phyloP scores from a whole-genome alignment of 805 yeast genomes.

The Candida krabiensis region DNA sequence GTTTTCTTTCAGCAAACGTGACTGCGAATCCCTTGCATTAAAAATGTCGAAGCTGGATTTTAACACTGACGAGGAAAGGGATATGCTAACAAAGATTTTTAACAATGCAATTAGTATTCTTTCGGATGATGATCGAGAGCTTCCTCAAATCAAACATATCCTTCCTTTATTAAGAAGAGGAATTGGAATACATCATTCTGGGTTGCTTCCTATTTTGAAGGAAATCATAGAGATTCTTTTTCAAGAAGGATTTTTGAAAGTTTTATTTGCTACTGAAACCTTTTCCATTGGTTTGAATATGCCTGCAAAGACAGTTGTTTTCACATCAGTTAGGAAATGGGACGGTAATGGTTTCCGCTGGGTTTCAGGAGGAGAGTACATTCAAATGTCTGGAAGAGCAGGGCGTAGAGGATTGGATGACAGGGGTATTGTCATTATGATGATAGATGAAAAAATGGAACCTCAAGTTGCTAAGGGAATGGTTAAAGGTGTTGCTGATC shows the following conservation, averaged over 20 bases:
- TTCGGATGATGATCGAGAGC: slow-evolving; percentile 86
- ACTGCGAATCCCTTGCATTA: slow-evolving; percentile 91
- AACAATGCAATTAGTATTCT: slow-evolving; percentile 84
- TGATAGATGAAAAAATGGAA: slow-evolving; percentile 99
- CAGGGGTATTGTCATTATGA: slow-evolving; percentile 98
- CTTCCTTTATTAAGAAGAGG: slow-evolving; percentile 90
- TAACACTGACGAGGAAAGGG: slow-evolving; percentile 91
- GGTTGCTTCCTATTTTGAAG: slow-evolving; percentile 82
- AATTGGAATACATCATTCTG: slow-evolving; percentile 98
- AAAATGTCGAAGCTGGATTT: slow-evolving; percentile 96
- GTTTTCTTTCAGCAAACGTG: slow-evolving; percentile 95
- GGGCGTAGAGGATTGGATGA: slow-evolving; percentile 99
- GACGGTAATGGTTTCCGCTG: slow-evolving; percentile 97
- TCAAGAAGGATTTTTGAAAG: slow-evolving; percentile 95
- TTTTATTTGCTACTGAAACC: slow-evolving; percentile 95
- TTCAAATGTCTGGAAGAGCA: slow-evolving; percentile 99
- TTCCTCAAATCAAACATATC: slow-evolving; percentile 93
- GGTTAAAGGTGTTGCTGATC: slow-evolving; percentile 99
- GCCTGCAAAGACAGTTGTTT: slow-evolving; percentile 99
- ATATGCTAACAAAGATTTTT: slow-evolving; percentile 85
- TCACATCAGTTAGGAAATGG: slow-evolving; percentile 97
- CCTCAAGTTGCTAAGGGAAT: slow-evolving; percentile 98
- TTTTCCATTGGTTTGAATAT: slow-evolving; percentile 97
- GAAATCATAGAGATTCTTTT: slow-evolving; percentile 96
- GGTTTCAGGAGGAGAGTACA: slow-evolving; percentile 99